A percentile compares a stretch with the other conserved stretches of the same genome.
Conservation (phyloP, 2,329 filamentous ascomycete genomes). For the Hypoxylon sp. region DNA sequence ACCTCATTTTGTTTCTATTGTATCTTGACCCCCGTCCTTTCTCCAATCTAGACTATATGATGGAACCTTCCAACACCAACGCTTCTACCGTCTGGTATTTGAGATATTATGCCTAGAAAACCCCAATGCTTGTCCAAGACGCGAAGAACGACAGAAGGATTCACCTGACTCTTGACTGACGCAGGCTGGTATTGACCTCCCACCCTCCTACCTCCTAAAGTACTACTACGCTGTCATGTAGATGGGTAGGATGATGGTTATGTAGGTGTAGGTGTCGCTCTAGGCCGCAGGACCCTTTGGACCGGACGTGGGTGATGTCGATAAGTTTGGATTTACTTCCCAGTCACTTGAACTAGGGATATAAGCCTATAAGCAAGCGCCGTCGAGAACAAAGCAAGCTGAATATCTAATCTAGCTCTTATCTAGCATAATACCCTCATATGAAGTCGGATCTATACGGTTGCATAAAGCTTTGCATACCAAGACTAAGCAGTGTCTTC, state of each 20-base stretch:
- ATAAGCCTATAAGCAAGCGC: constrained; percentile 11
- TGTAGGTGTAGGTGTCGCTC: constrained; percentile 11
- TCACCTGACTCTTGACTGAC: constrained; percentile 43
- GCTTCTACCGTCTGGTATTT: no score
- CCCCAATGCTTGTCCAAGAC: constrained; percentile 9
- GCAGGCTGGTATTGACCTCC: constrained; percentile 40
- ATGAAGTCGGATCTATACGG: constrained; percentile 6
- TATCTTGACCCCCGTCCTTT: constrained; percentile 17
- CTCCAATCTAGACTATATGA: constrained; percentile 35
- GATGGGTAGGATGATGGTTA: constrained; percentile 31
- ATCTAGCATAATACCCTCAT: background rate
- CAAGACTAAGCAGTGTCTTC: constrained; percentile 10
- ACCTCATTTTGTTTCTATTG: constrained; percentile 22
- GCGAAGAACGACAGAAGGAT: constrained; percentile 11
- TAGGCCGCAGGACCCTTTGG: constrained; percentile 37
- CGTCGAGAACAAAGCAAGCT: constrained; percentile 19
- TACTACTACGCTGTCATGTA: constrained; percentile 31
- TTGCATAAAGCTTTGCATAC: constrained; percentile 5
- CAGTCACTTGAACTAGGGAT: constrained; percentile 9
- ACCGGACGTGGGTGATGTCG: constrained; percentile 26
- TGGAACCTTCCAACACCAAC: constrained; percentile 30
- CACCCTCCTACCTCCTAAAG: constrained; percentile 41
- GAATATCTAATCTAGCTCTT: constrained; percentile 7
- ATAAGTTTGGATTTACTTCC: constrained; percentile 21
- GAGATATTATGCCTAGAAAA: constrained; percentile 27